phyloP scores from a whole-genome alignment of 306 rosid genomes.

The Calophaca sinica region DNA sequence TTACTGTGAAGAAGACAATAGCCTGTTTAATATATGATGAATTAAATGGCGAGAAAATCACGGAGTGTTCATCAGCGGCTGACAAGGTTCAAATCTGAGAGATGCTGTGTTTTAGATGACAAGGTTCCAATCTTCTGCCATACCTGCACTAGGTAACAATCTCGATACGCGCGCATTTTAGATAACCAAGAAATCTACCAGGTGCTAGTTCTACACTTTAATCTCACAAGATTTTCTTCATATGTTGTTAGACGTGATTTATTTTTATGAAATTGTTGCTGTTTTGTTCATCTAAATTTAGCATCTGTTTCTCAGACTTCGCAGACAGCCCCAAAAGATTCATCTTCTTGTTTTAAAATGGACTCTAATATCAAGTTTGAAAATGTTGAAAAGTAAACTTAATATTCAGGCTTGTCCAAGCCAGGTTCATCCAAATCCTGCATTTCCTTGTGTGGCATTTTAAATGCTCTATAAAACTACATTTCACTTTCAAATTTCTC shows the following conservation, averaged over 20 bases:
- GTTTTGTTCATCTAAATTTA: not conserved
- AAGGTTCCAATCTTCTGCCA: not conserved
- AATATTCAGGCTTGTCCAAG: too few species aligned
- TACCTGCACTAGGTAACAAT: not conserved
- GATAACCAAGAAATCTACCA: not conserved
- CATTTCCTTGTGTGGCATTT: too few species aligned
- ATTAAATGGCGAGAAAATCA: not conserved
- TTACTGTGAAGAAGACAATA: constrained; percentile 27
- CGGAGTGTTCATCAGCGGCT: not conserved
- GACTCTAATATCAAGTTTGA: too few species aligned
- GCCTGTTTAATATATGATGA: constrained; percentile 2
- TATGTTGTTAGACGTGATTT: not conserved
- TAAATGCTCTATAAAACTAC: too few species aligned
- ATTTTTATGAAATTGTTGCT: not conserved
- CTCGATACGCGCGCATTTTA: not conserved
- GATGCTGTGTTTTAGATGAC: not conserved
- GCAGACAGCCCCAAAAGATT: too few species aligned
- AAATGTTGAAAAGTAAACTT: too few species aligned
- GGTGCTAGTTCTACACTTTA: not conserved
- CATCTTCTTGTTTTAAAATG: too few species aligned
- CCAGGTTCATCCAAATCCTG: too few species aligned
- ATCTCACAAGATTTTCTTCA: not conserved
- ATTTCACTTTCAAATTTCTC: too few species aligned
- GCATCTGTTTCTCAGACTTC: too few species aligned
- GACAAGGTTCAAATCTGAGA: not conserved